Evolutionary conservation across 306 rosid species (phyloP).

Genomic region (Alnus rubra): DNA sequence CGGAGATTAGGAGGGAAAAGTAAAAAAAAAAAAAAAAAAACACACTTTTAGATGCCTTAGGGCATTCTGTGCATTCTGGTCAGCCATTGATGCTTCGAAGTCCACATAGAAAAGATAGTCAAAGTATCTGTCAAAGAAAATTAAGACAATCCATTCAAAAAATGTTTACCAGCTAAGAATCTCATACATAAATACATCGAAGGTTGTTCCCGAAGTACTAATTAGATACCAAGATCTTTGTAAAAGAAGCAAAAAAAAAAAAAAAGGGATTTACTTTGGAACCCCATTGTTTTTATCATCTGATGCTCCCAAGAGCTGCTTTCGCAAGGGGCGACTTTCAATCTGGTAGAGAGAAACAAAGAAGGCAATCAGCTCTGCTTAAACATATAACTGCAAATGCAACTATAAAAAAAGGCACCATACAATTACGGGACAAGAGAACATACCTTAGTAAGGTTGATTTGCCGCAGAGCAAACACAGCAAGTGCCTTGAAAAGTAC

Average conservation of each 20-base stretch:
- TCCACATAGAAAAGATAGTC: constrained; percentile 95
- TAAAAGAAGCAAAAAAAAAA: neutral
- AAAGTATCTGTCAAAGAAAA: constrained; percentile 60
- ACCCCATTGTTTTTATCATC: constrained; percentile 60
- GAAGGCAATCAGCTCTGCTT: constrained; percentile 18
- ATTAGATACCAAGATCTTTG: no score
- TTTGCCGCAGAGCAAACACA: constrained; percentile 88
- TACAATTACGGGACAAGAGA: constrained; percentile 9
- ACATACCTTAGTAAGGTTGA: constrained; percentile 81
- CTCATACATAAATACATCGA: constrained; percentile 9
- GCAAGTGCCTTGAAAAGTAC: constrained; percentile 97
- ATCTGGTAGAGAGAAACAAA: constrained; percentile 56
- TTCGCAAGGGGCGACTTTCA: constrained; percentile 95
- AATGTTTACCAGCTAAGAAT: constrained; percentile 14
- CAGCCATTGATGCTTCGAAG: constrained; percentile 98
- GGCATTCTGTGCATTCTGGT: constrained; percentile 87
- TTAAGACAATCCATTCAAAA: constrained; percentile 28
- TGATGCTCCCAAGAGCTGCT: constrained; percentile 62
- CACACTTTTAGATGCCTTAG: constrained; percentile 71
- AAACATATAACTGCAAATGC: constrained; percentile 11
- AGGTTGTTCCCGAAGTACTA: constrained; percentile 8
- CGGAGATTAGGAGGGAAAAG: neutral
- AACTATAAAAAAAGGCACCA: constrained; percentile 10
- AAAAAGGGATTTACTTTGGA: constrained; percentile 46
- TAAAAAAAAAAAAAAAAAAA: constrained; percentile 18